Evolutionary conservation across 2,329 filamentous ascomycete species (phyloP).

Genomic region (Chrysoporthe puriensis): DNA sequence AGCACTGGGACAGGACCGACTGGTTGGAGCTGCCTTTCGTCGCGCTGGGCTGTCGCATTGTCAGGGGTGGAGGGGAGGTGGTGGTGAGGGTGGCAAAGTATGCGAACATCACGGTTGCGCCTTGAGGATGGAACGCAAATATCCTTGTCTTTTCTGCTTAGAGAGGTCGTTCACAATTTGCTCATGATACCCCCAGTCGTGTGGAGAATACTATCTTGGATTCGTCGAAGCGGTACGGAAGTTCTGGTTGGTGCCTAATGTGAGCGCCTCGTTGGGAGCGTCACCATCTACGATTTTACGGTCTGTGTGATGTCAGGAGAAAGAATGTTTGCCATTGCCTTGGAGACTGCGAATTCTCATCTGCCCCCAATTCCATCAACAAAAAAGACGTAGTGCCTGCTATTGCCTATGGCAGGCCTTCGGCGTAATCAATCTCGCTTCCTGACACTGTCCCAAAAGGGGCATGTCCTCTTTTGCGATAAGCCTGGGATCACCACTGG

Average conservation of each 20-base stretch:
- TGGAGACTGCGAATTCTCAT: constrained; percentile 19
- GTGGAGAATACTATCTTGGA: neutral
- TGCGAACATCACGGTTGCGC: constrained; percentile 35
- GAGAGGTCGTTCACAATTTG: constrained; percentile 4
- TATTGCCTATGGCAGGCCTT: constrained; percentile 5
- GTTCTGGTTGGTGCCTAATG: too few relatives aligned
- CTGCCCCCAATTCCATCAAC: constrained; percentile 23
- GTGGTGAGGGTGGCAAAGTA: constrained; percentile 37
- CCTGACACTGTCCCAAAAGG: constrained; percentile 19
- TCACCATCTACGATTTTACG: constrained; percentile 5
- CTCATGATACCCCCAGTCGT: constrained; percentile 17
- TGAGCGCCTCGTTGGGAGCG: neutral
- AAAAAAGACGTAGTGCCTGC: constrained; percentile 8
- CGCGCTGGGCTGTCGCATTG: constrained; percentile 47
- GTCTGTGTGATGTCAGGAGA: constrained; percentile 8
- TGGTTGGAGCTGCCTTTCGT: constrained; percentile 64
- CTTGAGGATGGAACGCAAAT: constrained; percentile 19
- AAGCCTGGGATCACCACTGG: constrained; percentile 19
- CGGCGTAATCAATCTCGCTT: constrained; percentile 22
- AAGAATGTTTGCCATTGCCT: constrained; percentile 25
- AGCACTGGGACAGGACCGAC: constrained; percentile 65
- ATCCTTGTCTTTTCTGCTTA: neutral
- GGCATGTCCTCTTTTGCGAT: constrained; percentile 13
- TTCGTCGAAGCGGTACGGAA: neutral
- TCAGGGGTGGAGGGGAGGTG: constrained; percentile 37